Conservation (phyloP, 345 rosid species). For the Excoecaria cochinchinensis region DNA sequence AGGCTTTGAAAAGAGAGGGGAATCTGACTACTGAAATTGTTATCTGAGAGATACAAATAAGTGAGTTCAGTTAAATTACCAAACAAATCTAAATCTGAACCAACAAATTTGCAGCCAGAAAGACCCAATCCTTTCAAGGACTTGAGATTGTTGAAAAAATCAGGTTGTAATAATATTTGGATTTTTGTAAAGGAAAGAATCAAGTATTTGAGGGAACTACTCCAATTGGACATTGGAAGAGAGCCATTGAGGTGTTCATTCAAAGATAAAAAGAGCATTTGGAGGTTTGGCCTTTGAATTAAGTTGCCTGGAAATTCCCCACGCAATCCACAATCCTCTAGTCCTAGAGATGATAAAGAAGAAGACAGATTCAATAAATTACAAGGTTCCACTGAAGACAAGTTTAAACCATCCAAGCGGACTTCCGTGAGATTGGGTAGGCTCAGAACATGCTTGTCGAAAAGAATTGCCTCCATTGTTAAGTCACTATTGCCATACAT, state of each 20-base stretch:
- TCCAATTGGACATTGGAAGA: not conserved
- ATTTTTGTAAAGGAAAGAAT: not conserved
- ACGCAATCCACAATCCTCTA: not conserved
- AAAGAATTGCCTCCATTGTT: not conserved
- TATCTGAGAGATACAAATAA: not conserved
- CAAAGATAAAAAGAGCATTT: not conserved
- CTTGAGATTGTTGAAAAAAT: not conserved
- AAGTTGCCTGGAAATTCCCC: not conserved
- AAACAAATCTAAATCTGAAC: not conserved
- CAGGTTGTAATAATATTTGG: not conserved
- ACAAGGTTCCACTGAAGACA: slow-evolving; percentile 9
- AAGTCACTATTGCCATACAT: not conserved
- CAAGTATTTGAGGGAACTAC: slow-evolving; percentile 1
- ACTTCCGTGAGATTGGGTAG: not conserved
- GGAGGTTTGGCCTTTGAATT: not conserved
- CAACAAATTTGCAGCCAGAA: not conserved
- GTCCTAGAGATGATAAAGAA: not conserved
- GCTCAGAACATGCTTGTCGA: not conserved
- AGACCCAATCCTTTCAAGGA: not conserved
- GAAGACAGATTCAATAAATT: slow-evolving; percentile 6
- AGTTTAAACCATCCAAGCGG: not conserved
- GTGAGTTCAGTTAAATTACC: not conserved
- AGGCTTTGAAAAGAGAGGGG: not conserved
- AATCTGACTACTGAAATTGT: not conserved
- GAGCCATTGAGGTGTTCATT: not conserved